Percentiles rank a stretch among this genome's conserved stretches.
phyloP scores from a whole-genome alignment of 2,329 filamentous ascomycete genomes.

The Lizonia empirigonia region DNA sequence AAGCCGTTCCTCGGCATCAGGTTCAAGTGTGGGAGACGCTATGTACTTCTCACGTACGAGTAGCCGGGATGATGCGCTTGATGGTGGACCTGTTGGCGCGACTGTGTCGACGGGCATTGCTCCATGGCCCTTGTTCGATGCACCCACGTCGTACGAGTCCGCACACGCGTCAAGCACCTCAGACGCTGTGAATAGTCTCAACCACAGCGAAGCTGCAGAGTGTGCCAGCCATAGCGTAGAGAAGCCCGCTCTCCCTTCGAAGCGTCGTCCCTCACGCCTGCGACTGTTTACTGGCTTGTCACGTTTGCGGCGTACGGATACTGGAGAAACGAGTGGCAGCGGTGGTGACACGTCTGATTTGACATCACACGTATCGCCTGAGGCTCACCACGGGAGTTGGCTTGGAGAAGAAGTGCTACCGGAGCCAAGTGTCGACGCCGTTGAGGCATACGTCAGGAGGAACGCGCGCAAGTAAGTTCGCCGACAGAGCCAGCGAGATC shows the following conservation, averaged over 20 bases:
- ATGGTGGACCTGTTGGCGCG: slow-evolving; percentile 11
- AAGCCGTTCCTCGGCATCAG: slow-evolving; percentile 38
- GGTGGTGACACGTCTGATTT: slow-evolving; percentile 10
- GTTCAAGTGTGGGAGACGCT: slow-evolving; percentile 26
- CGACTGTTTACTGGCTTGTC: slow-evolving; percentile 29
- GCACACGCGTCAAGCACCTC: neutral
- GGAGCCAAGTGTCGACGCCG: slow-evolving; percentile 15
- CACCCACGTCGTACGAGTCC: neutral
- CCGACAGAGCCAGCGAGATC: neutral
- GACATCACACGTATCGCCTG: neutral
- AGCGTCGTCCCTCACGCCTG: slow-evolving; percentile 28
- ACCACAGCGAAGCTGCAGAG: slow-evolving; percentile 15
- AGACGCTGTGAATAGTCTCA: neutral
- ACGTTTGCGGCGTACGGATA: slow-evolving; percentile 29
- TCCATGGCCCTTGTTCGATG: slow-evolving; percentile 24
- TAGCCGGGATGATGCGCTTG: slow-evolving; percentile 17
- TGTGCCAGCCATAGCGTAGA: slow-evolving; percentile 2
- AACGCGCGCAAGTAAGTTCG: slow-evolving; percentile 25
- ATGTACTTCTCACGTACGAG: slow-evolving; percentile 21
- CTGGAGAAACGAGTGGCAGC: slow-evolving; percentile 20
- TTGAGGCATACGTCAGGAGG: slow-evolving; percentile 21
- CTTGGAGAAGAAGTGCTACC: neutral
- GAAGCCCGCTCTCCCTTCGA: slow-evolving; percentile 4
- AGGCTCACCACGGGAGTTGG: neutral
- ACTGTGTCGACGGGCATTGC: neutral